Conservation (phyloP, 2,329 filamentous ascomycete genomes). For the Hypoxylon sp. region DNA sequence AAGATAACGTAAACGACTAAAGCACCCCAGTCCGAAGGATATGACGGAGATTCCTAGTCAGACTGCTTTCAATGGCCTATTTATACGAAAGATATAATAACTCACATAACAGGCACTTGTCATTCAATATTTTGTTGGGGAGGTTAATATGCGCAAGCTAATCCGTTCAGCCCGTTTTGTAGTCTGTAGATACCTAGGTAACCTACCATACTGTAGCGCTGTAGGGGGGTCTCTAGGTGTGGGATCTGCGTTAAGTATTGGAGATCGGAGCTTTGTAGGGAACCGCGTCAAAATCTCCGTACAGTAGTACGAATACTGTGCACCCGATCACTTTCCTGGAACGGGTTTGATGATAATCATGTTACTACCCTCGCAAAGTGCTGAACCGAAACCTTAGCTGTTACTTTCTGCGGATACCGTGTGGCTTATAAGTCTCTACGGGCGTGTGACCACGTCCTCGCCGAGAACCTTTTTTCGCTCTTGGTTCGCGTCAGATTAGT, state of each 20-base stretch:
- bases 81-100: constrained; percentile 35
- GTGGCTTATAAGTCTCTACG: constrained; percentile 13
- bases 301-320: constrained; percentile 14
- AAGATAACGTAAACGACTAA: constrained; percentile 24
- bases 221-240: no score
- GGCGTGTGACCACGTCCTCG: constrained; percentile 14
- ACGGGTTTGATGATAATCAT: constrained; percentile 28
- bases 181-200: constrained; percentile 23
- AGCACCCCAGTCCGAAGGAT: constrained; percentile 2
- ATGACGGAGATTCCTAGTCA: constrained; percentile 11
- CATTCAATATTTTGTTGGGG: constrained; percentile 28
- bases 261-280: constrained; percentile 32
- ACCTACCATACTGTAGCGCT: background rate
- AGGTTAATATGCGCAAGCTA: constrained; percentile 19
- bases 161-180: constrained; percentile 17
- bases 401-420: constrained; percentile 14
- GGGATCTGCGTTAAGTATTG: constrained; percentile 32
- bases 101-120: constrained; percentile 22
- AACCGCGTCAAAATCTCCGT: constrained; percentile 34
- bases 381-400: constrained; percentile 29
- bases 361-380: constrained; percentile 20
- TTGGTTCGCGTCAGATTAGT: constrained; percentile 19
- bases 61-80: constrained; percentile 18
- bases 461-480: constrained; percentile 10
- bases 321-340: constrained; percentile 19